A percentile compares a stretch with the other conserved stretches of the same genome.
Evolutionary conservation across 768 basidiomycete genomes (phyloP).

Genomic region (Termitomyces sp.): DNA sequence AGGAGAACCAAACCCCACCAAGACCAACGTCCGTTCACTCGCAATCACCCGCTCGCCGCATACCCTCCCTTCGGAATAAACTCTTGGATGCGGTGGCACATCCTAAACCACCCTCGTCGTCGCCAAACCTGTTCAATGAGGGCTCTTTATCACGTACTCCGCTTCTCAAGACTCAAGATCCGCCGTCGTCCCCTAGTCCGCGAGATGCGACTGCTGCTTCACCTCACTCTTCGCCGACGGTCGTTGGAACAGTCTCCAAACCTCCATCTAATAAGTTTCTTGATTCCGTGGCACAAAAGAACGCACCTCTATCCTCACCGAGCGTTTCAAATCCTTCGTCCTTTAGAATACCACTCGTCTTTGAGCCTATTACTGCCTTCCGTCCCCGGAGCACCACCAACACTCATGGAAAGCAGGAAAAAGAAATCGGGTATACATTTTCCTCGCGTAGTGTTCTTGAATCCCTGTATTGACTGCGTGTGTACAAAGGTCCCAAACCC

Average conservation of each 20-base stretch:
- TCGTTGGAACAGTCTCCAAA: constrained; percentile 1
- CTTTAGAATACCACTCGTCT: constrained; percentile 17
- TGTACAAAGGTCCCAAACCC: not conserved
- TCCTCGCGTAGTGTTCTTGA: not conserved
- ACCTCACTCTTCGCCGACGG: constrained; percentile 3
- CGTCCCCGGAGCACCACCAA: not conserved
- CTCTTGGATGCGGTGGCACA: constrained; percentile 5
- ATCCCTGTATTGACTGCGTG: not conserved
- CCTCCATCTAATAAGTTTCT: not conserved
- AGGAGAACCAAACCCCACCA: constrained; percentile 20
- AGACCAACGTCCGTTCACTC: not conserved
- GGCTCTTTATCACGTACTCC: not conserved
- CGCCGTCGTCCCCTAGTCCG: not conserved
- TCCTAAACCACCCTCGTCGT: not conserved
- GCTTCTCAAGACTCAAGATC: not conserved
- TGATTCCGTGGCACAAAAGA: not conserved
- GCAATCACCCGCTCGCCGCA: not conserved
- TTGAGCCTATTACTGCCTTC: constrained; percentile 11
- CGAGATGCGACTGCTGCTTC: not conserved
- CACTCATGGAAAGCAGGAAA: not conserved
- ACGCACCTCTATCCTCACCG: constrained; percentile 18
- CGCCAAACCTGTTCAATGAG: constrained; percentile 4
- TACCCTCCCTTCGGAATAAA: constrained; percentile 1
- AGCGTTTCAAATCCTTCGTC: constrained; percentile 2
- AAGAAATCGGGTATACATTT: not conserved